Percentiles rank a stretch among this genome's conserved stretches.
phyloP scores from a whole-genome alignment of 2,329 filamentous ascomycete species.

The Berkeleyomyces basicola region DNA sequence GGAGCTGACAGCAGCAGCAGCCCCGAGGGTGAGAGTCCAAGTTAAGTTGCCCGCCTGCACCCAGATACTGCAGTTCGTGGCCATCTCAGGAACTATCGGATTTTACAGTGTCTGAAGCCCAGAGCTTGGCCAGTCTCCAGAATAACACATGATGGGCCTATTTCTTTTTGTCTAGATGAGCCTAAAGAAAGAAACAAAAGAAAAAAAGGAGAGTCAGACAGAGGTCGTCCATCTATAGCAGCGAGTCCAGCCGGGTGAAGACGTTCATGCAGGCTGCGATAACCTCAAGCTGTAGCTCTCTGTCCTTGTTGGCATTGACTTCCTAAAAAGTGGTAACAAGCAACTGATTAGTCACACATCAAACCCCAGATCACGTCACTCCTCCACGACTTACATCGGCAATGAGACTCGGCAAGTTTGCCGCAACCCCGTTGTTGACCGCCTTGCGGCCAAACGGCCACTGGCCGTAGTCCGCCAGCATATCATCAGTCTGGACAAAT shows the following conservation, averaged over 20 bases:
- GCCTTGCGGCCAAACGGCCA: conserved; percentile 89
- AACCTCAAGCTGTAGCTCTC: conserved; percentile 91
- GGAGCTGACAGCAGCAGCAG: too few relatives aligned
- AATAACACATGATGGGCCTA: too few relatives aligned
- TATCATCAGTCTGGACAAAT: conserved; percentile 91
- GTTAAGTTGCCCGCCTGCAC: too few relatives aligned
- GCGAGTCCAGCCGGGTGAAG: conserved; percentile 90
- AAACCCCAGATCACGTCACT: background rate
- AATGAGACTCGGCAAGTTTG: conserved; percentile 78
- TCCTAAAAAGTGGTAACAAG: conserved; percentile 33
- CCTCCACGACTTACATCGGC: conserved; percentile 41
- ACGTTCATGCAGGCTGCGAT: conserved; percentile 93
- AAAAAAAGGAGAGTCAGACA: background rate
- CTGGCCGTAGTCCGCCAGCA: conserved; percentile 91
- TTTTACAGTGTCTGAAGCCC: too few relatives aligned
- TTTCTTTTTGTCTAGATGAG: background rate
- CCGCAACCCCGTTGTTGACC: conserved; percentile 64
- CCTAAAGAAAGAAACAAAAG: background rate
- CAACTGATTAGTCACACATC: conserved; percentile 14
- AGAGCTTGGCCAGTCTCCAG: too few relatives aligned
- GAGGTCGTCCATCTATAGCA: conserved; percentile 43
- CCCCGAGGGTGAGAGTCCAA: too few relatives aligned
- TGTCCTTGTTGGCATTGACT: conserved; percentile 71
- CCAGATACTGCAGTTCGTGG: too few relatives aligned
- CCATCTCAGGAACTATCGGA: too few relatives aligned